A percentile compares a stretch with the other conserved stretches of the same genome.
These are phyloP conservation scores for Vitis amurensis DNA, from an alignment of 164 flowering plant genomes.

Conservation along the genomic window DNA sequence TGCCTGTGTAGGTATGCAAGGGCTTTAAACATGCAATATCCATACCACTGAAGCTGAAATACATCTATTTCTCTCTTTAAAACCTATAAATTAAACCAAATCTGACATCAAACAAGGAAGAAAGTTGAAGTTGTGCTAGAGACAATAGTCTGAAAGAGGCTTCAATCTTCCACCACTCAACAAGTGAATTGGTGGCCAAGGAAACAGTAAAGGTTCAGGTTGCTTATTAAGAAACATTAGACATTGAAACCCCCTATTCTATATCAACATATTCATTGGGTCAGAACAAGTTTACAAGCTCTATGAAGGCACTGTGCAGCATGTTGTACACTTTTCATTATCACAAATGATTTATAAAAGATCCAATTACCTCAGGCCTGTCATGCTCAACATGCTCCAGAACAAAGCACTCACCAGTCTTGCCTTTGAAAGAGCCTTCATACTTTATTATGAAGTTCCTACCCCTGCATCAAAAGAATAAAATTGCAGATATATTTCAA, in stretches of 20 bases:
- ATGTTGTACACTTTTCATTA: no score
- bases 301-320: no score
- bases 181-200: no score
- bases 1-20: constrained; percentile 85
- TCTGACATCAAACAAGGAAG: constrained; percentile 9
- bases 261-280: no score
- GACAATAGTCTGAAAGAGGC: no score
- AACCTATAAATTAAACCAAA: constrained; percentile 40
- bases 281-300: no score
- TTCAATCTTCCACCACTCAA: no score
- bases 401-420: constrained; percentile 68
- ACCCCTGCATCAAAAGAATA: constrained; percentile 53
- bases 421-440: constrained; percentile 71
- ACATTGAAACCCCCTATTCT: no score
- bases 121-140: neutral
- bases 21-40: constrained; percentile 88
- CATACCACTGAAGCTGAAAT: constrained; percentile 85
- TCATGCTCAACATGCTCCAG: constrained; percentile 91
- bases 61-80: constrained; percentile 79
- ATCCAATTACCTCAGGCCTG: constrained; percentile 81
- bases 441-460: constrained; percentile 74
- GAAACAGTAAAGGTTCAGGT: no score
- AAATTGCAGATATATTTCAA: neutral
- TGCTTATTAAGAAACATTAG: no score
- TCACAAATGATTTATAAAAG: neutral